Evolutionary conservation across 2,329 filamentous ascomycete genomes (phyloP), one percentile per base, ranked within the genome.

Genomic region (Pyrenochaeta sp.): DNA sequence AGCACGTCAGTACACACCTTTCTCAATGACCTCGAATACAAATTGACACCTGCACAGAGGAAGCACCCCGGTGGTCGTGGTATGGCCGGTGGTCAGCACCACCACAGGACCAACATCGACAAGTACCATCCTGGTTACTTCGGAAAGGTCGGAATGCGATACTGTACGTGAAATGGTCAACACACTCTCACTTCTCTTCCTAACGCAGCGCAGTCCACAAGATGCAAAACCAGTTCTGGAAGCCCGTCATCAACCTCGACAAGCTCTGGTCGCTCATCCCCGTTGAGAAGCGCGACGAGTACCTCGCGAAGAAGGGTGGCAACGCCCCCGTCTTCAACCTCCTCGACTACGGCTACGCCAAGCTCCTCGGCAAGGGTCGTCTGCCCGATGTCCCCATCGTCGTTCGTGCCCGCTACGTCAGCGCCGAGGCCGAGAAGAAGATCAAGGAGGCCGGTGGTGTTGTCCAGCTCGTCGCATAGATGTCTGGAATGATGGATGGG

Each of bases 61-160:
- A 98, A 99, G 80, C 86, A 89, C 28, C 88, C 88, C 78, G 88
- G 88, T 88, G 88, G 71, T 71, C 87, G 88, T 80, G 88, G 88
- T 89, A 91, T 91, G 85, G 95, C 95, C 82, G 94, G 95, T 96
- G 94, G 93, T 60, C 92, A 97, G 86, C 95, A 99, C 87, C 95
- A 99, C 86, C 92, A 96, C 89, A 85, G 92, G 73, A 96, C 92
- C 79, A 96, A 96, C 86, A 85, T 93, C 77, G 90, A 92, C 82
- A 93, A 94, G 85, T 93, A 94, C 90, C 92, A 96, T 81, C 93
- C 94, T 66, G 95, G 95, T 92, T 98, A 98, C 91, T 98, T 97
- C 84, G 92, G 92, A 85, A 97, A 97, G 91, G 97, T 97, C 84
- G 92, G 92, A 58, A 72, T 70, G 67, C 50, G 67, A 19, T 62